Evolutionary conservation across 352 stramenopile genomes (phyloP), one percentile per base, ranked within the genome.

Genomic region (Hyaloperonospora brassicae): DNA sequence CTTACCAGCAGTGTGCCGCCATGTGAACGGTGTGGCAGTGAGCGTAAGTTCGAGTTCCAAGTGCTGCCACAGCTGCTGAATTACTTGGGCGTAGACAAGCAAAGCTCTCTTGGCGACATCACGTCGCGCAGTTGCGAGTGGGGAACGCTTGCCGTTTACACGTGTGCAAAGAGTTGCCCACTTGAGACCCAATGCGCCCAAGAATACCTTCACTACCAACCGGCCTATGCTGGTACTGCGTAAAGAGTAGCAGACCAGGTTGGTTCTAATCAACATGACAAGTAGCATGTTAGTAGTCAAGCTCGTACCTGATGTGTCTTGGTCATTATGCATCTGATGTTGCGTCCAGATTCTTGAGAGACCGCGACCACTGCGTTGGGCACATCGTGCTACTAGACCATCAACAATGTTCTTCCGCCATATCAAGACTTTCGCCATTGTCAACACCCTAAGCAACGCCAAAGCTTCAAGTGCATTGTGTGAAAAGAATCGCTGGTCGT

Each of bases 41-140:
- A 64, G 24, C 86, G 93, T 23, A 76, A 84, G 51, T 98, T 97
- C 57, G 93, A 98, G 73, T 97, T 97, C 59, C 93, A 98, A 62
- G 77, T 98, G 57, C 77, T 98, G 55, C 93, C 93, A 0, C 93
- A 98, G 73, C 83, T 98, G 43, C 57, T 98, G 0, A 94, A 95
- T 64, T 97, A 95, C 61, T 59, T 98, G 35, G 63, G 87, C 24
- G 74, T 95, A 35, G 76, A 96, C 64, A 62, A 82, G 41, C 56
- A 70, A 12, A 75, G 71, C 39, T 81, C 75, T 30, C 67, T 87
- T 21, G 60, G 67, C 22, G 55, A 84, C 27, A 80, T 90, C 23
- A 50, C 52, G 2, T 64, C 72, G 17, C 76, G 82, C 27, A 84
- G 68, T 48, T 84, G 95, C 36, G 91, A 97, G 56, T 98, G 87